Evolutionary conservation across 1,284 basidiomycete genomes (phyloP).

Genomic region (Ceratobasidium sp.): DNA sequence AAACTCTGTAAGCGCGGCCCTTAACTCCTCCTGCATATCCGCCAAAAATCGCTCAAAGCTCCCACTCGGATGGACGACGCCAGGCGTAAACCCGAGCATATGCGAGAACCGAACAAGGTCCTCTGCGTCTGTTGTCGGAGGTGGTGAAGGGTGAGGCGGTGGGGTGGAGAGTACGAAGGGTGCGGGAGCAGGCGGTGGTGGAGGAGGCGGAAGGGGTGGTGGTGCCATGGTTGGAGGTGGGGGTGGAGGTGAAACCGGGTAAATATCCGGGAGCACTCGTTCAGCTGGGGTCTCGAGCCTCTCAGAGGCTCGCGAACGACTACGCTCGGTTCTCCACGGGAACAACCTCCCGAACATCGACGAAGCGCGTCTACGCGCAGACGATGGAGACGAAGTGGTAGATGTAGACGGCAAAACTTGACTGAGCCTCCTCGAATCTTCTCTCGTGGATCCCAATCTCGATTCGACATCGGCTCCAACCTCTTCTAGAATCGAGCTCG

Average conservation of each 20-base stretch:
- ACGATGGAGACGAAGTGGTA: too few species aligned
- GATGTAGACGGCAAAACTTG: too few species aligned
- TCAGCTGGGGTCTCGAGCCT: too few species aligned
- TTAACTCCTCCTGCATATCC: constrained; percentile 77
- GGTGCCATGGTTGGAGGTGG: constrained; percentile 62
- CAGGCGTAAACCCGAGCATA: constrained; percentile 42
- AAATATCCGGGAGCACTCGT: neutral
- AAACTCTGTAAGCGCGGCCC: constrained; percentile 63
- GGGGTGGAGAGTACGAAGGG: neutral
- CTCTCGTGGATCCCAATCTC: too few species aligned
- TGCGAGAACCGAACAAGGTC: constrained; percentile 42
- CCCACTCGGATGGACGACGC: constrained; percentile 42
- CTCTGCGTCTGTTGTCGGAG: constrained; percentile 23
- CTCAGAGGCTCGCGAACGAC: too few species aligned
- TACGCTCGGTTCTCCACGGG: too few species aligned
- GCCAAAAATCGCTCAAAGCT: constrained; percentile 79
- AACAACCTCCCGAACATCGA: too few species aligned
- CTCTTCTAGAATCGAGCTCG: too few species aligned
- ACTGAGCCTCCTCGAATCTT: too few species aligned
- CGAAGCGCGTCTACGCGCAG: too few species aligned
- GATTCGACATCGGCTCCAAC: too few species aligned
- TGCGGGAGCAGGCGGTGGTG: constrained; percentile 54
- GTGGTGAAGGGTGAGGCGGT: neutral
- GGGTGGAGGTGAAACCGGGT: neutral
- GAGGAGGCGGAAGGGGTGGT: constrained; percentile 71